Percentiles rank a stretch among this genome's conserved stretches.
phyloP scores from a whole-genome alignment of 2,329 filamentous ascomycete species.

The Beauveria sp. region DNA sequence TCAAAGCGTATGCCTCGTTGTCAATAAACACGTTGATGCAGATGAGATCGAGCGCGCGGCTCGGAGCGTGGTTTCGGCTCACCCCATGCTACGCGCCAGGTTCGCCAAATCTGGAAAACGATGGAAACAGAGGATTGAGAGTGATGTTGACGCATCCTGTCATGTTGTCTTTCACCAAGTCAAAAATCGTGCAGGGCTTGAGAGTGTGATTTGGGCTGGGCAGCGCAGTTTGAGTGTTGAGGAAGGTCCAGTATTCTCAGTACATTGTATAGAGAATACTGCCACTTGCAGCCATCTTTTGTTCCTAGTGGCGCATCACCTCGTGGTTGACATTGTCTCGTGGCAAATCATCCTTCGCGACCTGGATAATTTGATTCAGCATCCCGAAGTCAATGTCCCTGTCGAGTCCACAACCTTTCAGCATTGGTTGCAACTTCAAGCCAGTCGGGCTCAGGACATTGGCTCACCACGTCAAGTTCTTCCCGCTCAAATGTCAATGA shows the following conservation, averaged over 20 bases:
- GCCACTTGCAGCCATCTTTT: neutral
- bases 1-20: slow-evolving; percentile 4
- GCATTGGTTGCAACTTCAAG: neutral
- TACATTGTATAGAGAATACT: neutral
- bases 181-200: neutral
- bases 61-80: neutral
- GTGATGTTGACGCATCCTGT: neutral
- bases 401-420: neutral
- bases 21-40: neutral
- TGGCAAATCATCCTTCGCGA: slow-evolving; percentile 28
- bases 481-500: neutral
- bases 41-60: neutral
- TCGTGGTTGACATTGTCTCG: slow-evolving; percentile 36
- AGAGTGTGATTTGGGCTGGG: neutral
- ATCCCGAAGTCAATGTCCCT: neutral
- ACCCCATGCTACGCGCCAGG: slow-evolving; percentile 9
- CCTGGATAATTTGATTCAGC: neutral
- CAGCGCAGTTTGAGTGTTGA: neutral
- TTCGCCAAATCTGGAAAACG: neutral
- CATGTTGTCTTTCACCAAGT: neutral
- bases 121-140: neutral
- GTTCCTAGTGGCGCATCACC: slow-evolving; percentile 6
- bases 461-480: neutral
- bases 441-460: neutral
- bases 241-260: neutral